These are phyloP conservation scores for Hepatocystis sp. DNA, from an alignment of 169 alveolate genomes.

Conservation along the genomic window DNA sequence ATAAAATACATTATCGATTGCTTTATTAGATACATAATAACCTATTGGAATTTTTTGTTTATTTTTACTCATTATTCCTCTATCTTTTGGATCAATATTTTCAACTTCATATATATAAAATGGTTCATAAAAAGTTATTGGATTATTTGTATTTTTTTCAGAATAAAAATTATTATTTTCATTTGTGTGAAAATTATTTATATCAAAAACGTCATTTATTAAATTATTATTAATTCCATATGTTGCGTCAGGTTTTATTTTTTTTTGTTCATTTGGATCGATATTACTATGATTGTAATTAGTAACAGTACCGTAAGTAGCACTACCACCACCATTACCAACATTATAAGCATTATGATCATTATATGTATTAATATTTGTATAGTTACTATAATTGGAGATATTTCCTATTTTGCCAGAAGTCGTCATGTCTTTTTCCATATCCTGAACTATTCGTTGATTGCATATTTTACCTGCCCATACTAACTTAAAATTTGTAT, in stretches of 20 bases:
- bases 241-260: background rate
- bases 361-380: background rate
- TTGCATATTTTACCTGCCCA: conserved; percentile 71
- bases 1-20: conserved; percentile 32
- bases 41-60: conserved; percentile 67
- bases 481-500: conserved; percentile 59
- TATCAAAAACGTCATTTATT: background rate
- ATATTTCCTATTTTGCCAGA: background rate
- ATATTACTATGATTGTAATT: background rate
- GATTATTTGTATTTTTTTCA: background rate
- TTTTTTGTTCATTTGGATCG: no score
- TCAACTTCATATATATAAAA: conserved; percentile 75
- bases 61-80: conserved; percentile 78
- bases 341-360: background rate
- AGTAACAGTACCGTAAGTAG: conserved; percentile 16
- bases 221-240: background rate
- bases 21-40: conserved; percentile 66
- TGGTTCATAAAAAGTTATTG: conserved; percentile 5
- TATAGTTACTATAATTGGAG: background rate
- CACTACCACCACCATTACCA: conserved; percentile 3
- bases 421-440: background rate
- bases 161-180: background rate
- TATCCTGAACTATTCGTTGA: conserved; percentile 48
- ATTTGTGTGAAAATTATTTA: background rate
- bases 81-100: conserved; percentile 68